phyloP scores from a whole-genome alignment of 495 filamentous ascomycete species.

The Daldinia grandis region DNA sequence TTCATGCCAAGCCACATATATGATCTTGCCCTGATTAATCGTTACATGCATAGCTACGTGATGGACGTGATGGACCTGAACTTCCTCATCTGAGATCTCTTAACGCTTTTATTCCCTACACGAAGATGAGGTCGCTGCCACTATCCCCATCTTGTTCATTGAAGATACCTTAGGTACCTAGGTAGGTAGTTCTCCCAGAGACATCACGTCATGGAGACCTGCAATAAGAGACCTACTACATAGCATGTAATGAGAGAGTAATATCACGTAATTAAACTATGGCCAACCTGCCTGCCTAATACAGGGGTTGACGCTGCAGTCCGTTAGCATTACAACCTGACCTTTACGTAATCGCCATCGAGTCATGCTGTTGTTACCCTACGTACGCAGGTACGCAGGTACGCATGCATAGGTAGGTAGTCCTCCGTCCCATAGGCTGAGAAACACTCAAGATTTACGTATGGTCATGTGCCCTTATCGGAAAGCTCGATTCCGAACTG shows the following conservation, averaged over 20 bases:
- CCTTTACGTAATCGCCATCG: not conserved
- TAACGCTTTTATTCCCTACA: conserved; percentile 14
- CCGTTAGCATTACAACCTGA: not conserved
- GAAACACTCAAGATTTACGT: not conserved
- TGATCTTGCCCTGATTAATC: not conserved
- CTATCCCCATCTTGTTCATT: conserved; percentile 13
- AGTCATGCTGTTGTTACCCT: not conserved
- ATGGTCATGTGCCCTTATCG: too few species aligned
- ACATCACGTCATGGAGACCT: not conserved
- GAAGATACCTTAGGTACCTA: not conserved
- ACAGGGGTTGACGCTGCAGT: conserved; percentile 4
- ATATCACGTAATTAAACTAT: conserved; percentile 28
- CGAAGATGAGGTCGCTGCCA: conserved; percentile 6
- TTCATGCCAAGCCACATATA: conserved; percentile 24
- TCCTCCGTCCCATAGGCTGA: not conserved
- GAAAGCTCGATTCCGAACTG: too few species aligned
- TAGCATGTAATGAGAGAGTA: not conserved
- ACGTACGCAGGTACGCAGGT: not conserved
- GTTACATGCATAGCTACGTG: conserved; percentile 8
- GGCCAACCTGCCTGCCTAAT: conserved; percentile 19
- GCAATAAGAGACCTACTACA: not conserved
- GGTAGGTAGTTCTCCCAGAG: not conserved
- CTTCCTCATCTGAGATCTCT: conserved; percentile 30
- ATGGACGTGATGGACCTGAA: conserved; percentile 11
- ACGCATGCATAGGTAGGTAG: not conserved